Percentiles rank a stretch among this genome's conserved stretches.
phyloP scores from a whole-genome alignment of 352 stramenopile species.

The Thalassiosira delicatula region DNA sequence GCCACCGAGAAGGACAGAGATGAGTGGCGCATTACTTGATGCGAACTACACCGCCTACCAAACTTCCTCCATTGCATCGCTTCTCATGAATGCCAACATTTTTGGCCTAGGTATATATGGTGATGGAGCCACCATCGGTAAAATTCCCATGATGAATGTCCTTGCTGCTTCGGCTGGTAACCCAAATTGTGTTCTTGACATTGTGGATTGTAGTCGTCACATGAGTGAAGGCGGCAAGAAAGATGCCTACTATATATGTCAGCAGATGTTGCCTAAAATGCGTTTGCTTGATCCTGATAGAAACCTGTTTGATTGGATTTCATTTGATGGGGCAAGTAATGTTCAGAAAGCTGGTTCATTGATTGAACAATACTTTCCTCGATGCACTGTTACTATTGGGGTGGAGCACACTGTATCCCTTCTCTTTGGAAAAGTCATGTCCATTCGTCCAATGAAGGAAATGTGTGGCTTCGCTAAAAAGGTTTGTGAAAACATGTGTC shows the following conservation, averaged over 20 bases:
- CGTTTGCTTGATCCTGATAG: constrained; percentile 24
- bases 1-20: too few relatives aligned
- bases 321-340: constrained; percentile 54
- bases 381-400: constrained; percentile 24
- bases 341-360: constrained; percentile 42
- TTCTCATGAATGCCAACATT: constrained; percentile 29
- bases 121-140: constrained; percentile 55
- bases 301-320: constrained; percentile 35
- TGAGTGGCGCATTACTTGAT: too few relatives aligned
- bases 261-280: constrained; percentile 19
- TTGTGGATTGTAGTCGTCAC: constrained; percentile 48
- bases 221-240: constrained; percentile 49
- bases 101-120: too few relatives aligned
- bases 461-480: too few relatives aligned
- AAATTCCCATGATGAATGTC: constrained; percentile 45
- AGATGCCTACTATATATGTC: constrained; percentile 33
- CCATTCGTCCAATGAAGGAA: too few relatives aligned
- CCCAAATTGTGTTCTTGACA: constrained; percentile 18
- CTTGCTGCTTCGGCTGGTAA: constrained; percentile 15
- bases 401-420: constrained; percentile 48
- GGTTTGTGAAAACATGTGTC: too few relatives aligned
- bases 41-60: too few relatives aligned
- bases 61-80: too few relatives aligned
- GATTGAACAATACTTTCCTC: constrained; percentile 30
- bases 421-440: constrained; percentile 54